These are phyloP conservation scores for Paracorniculantispora psalliotae DNA, from an alignment of 2,329 filamentous ascomycete species.

Conservation along the genomic window DNA sequence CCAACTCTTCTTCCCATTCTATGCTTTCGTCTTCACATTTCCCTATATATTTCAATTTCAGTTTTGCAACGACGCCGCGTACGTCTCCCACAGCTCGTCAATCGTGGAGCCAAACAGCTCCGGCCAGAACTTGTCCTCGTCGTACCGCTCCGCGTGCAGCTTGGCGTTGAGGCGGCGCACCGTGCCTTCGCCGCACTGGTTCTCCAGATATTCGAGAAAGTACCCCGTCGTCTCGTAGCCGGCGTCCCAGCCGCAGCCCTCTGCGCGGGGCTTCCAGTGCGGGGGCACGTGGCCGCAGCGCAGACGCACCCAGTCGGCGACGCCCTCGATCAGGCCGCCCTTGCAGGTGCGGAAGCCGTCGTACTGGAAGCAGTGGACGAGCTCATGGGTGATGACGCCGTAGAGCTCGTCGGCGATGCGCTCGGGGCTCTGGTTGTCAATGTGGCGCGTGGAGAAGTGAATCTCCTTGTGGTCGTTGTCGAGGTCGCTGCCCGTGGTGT, in stretches of 20 bases:
- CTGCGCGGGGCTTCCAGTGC: slow-evolving; percentile 67
- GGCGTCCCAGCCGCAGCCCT: slow-evolving; percentile 65
- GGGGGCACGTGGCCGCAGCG: slow-evolving; percentile 67
- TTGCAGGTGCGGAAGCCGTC: slow-evolving; percentile 58
- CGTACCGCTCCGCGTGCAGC: slow-evolving; percentile 58
- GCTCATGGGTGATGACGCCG: slow-evolving; percentile 85
- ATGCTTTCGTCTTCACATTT: background rate
- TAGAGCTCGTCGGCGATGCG: slow-evolving; percentile 59
- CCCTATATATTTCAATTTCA: background rate
- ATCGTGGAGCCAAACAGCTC: slow-evolving; percentile 63
- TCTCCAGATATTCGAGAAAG: slow-evolving; percentile 82
- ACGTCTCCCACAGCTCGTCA: slow-evolving; percentile 68
- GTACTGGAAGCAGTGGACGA: slow-evolving; percentile 93
- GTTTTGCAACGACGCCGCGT: slow-evolving; percentile 37
- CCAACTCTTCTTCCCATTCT: background rate
- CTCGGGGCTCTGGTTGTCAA: slow-evolving; percentile 43
- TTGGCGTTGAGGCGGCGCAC: slow-evolving; percentile 63
- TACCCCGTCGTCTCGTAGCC: slow-evolving; percentile 91
- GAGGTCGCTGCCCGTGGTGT: slow-evolving; percentile 75
- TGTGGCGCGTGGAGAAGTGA: slow-evolving; percentile 76
- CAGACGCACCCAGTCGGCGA: slow-evolving; percentile 89
- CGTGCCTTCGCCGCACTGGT: slow-evolving; percentile 53
- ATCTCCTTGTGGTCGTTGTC: slow-evolving; percentile 90
- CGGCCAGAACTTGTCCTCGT: slow-evolving; percentile 62
- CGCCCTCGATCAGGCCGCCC: slow-evolving; percentile 79